Conservation (phyloP, 208 protist species). For the Trypanosoma lewisi region DNA sequence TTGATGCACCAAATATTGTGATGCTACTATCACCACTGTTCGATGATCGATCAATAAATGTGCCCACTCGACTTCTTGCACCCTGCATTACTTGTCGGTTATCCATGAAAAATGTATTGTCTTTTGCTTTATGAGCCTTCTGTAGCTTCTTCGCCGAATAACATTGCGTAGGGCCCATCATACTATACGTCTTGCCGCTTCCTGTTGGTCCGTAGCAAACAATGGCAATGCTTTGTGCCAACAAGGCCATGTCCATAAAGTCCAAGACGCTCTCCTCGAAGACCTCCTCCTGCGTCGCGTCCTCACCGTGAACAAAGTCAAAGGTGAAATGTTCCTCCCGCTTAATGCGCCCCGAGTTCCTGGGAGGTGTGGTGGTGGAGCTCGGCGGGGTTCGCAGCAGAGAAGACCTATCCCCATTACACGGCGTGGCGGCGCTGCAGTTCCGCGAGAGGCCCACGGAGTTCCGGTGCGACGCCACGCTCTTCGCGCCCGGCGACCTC, state of each 20-base stretch:
- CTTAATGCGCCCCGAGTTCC: neutral
- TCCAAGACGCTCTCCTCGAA: slow-evolving; percentile 87
- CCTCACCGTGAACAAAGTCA: slow-evolving; percentile 83
- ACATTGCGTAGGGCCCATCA: slow-evolving; percentile 64
- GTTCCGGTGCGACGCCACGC: too few species aligned
- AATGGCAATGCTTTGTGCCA: slow-evolving; percentile 80
- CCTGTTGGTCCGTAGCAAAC: slow-evolving; percentile 87
- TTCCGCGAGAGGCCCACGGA: too few species aligned
- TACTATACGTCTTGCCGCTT: slow-evolving; percentile 89
- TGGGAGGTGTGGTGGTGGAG: slow-evolving; percentile 5
- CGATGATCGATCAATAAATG: neutral
- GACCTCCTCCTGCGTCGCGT: slow-evolving; percentile 81
- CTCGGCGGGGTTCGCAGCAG: neutral
- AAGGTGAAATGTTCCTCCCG: slow-evolving; percentile 81
- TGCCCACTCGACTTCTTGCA: neutral
- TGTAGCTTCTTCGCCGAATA: neutral
- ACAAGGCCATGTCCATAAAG: slow-evolving; percentile 80
- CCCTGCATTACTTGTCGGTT: neutral
- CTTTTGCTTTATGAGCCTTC: neutral
- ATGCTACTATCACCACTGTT: neutral
- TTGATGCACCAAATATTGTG: neutral
- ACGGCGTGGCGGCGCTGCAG: neutral
- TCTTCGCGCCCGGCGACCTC: neutral
- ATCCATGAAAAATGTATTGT: neutral
- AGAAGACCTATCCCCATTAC: neutral